Conservation (phyloP, 2,329 filamentous ascomycete genomes). For the Neofusicoccum sp. region DNA sequence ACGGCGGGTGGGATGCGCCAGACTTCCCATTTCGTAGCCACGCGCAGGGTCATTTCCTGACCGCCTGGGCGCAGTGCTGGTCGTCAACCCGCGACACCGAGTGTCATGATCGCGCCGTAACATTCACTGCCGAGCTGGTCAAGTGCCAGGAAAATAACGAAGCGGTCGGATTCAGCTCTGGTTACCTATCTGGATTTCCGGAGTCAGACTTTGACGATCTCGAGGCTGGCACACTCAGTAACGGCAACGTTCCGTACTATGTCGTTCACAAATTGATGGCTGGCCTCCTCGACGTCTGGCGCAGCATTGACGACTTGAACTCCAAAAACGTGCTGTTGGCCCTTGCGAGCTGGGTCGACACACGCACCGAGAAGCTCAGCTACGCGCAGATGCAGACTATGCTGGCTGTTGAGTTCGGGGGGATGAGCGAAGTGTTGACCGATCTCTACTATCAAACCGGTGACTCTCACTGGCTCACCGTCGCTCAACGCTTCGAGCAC, state of each 20-base stretch:
- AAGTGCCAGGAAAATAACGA: slow-evolving; percentile 54
- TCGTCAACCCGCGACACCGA: slow-evolving; percentile 42
- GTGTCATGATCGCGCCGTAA: slow-evolving; percentile 47
- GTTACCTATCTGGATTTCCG: slow-evolving; percentile 54
- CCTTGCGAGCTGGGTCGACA: slow-evolving; percentile 51
- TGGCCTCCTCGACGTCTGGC: slow-evolving; percentile 52
- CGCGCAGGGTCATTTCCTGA: slow-evolving; percentile 52
- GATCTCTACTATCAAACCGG: slow-evolving; percentile 49
- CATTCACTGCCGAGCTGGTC: slow-evolving; percentile 48
- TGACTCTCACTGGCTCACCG: slow-evolving; percentile 47
- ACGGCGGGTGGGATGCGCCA: slow-evolving; percentile 56
- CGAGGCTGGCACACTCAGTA: slow-evolving; percentile 45
- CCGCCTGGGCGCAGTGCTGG: slow-evolving; percentile 52
- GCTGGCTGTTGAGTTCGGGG: slow-evolving; percentile 52
- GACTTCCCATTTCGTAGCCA: slow-evolving; percentile 55
- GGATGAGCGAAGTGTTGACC: slow-evolving; percentile 54
- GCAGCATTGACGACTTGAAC: slow-evolving; percentile 42
- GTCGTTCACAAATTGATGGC: slow-evolving; percentile 55
- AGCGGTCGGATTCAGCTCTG: slow-evolving; percentile 43
- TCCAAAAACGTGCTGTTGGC: slow-evolving; percentile 46
- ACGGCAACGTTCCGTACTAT: slow-evolving; percentile 56
- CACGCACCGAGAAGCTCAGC: slow-evolving; percentile 44
- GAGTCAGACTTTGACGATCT: slow-evolving; percentile 51
- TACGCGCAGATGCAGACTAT: slow-evolving; percentile 49
- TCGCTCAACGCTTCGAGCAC: slow-evolving; percentile 53